These are phyloP conservation scores for Helianthus tuberosus DNA, from an alignment of 129 eudicot species.

Conservation along the genomic window DNA sequence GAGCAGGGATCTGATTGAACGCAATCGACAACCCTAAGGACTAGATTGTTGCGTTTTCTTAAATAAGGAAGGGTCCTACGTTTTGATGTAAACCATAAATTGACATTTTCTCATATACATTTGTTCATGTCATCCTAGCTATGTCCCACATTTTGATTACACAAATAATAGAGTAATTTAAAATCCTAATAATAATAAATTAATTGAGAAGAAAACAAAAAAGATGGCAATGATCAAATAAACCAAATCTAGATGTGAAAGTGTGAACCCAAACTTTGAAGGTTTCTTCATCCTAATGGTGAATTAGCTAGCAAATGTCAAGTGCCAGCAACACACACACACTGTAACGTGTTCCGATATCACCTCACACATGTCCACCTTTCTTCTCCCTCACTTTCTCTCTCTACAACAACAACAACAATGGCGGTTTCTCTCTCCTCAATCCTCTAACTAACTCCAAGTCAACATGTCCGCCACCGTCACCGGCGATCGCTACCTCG, in stretches of 20 bases:
- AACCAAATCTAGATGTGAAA: neutral
- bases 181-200: too few relatives aligned
- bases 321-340: neutral
- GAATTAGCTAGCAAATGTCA: neutral
- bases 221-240: neutral
- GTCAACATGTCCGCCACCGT: slow-evolving; percentile 42
- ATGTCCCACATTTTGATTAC: too few relatives aligned
- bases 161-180: too few relatives aligned
- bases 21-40: too few relatives aligned
- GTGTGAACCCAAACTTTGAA: neutral
- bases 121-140: too few relatives aligned
- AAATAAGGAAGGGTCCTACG: too few relatives aligned
- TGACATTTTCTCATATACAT: too few relatives aligned
- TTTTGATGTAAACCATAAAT: too few relatives aligned
- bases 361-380: slow-evolving; percentile 13
- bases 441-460: slow-evolving; percentile 1
- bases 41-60: too few relatives aligned
- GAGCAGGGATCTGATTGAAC: too few relatives aligned
- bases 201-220: too few relatives aligned
- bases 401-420: slow-evolving; percentile 7
- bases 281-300: neutral
- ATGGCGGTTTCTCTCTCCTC: slow-evolving; percentile 40
- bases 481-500: slow-evolving; percentile 89
- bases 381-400: slow-evolving; percentile 1
- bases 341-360: slow-evolving; percentile 6